These are phyloP conservation scores for Eutypella sp. DNA, from an alignment of 2,329 filamentous ascomycete genomes.

Conservation along the genomic window DNA sequence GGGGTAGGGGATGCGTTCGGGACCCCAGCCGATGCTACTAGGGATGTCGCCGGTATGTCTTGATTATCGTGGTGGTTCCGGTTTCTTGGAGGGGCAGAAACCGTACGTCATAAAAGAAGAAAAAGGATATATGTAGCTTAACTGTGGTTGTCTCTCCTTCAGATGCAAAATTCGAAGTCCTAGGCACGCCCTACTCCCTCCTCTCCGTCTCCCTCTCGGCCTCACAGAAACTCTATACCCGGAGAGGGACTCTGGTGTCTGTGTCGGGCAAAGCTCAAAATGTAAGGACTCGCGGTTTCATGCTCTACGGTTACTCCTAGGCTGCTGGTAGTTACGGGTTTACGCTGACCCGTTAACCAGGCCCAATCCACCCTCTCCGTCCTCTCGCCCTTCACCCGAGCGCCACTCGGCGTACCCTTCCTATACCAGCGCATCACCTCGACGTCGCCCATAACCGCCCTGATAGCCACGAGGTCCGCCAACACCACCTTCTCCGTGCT, in stretches of 20 bases:
- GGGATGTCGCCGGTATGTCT: slow-evolving; percentile 44
- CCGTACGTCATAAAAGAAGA: no score
- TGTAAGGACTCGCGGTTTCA: no score
- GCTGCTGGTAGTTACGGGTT: neutral
- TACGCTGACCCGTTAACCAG: slow-evolving; percentile 42
- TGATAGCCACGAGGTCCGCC: slow-evolving; percentile 83
- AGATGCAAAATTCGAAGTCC: slow-evolving; percentile 94
- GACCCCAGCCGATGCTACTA: slow-evolving; percentile 33
- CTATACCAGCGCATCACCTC: slow-evolving; percentile 89
- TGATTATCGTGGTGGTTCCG: neutral
- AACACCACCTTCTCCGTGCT: slow-evolving; percentile 83
- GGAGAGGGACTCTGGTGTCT: slow-evolving; percentile 84
- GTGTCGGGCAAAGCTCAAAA: slow-evolving; percentile 88
- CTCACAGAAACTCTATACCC: slow-evolving; percentile 88
- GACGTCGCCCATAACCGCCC: slow-evolving; percentile 78
- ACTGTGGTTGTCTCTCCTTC: no score
- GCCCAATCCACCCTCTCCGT: slow-evolving; percentile 84
- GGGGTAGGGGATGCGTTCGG: slow-evolving; percentile 50
- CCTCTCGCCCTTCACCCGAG: slow-evolving; percentile 76
- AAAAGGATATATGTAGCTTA: no score
- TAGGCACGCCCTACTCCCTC: slow-evolving; percentile 87
- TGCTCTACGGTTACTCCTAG: neutral
- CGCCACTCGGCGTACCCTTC: slow-evolving; percentile 82
- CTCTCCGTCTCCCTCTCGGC: slow-evolving; percentile 90
- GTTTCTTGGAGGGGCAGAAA: neutral